Evolutionary conservation across 139 green algal genomes (phyloP).

Genomic region (Micractinium sp.): DNA sequence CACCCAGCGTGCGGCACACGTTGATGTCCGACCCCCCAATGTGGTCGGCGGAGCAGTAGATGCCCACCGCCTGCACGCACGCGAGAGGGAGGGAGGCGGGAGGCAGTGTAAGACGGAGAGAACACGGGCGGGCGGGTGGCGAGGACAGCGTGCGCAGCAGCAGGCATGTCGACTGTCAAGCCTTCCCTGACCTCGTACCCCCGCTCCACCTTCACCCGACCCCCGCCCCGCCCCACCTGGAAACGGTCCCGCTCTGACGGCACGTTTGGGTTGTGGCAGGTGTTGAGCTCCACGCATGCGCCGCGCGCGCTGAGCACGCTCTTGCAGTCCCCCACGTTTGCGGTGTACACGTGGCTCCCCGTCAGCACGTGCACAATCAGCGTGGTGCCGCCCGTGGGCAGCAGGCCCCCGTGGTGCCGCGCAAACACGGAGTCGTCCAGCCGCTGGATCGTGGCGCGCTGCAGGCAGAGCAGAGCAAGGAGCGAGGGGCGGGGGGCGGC

Average conservation of each 20-base stretch:
- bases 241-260: constrained; percentile 41
- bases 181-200: too few relatives aligned
- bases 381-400: constrained; percentile 46
- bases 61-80: constrained; percentile 17
- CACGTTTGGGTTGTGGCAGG: constrained; percentile 47
- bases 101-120: too few relatives aligned
- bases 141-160: too few relatives aligned
- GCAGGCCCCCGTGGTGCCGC: background rate
- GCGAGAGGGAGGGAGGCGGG: too few relatives aligned
- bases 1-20: constrained; percentile 50
- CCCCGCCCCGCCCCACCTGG: background rate
- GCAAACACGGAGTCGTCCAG: constrained; percentile 43
- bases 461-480: background rate
- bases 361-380: constrained; percentile 37
- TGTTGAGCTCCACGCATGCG: constrained; percentile 40
- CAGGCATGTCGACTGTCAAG: too few relatives aligned
- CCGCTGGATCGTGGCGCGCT: constrained; percentile 12
- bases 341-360: constrained; percentile 22
- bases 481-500: background rate
- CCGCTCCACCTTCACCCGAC: too few relatives aligned
- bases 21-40: constrained; percentile 51
- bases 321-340: constrained; percentile 53
- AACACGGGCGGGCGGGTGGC: too few relatives aligned
- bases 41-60: constrained; percentile 43
- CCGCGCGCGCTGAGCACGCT: constrained; percentile 36